Evolutionary conservation across 345 rosid species (phyloP).

Genomic region (Odontarrhena argentea): DNA sequence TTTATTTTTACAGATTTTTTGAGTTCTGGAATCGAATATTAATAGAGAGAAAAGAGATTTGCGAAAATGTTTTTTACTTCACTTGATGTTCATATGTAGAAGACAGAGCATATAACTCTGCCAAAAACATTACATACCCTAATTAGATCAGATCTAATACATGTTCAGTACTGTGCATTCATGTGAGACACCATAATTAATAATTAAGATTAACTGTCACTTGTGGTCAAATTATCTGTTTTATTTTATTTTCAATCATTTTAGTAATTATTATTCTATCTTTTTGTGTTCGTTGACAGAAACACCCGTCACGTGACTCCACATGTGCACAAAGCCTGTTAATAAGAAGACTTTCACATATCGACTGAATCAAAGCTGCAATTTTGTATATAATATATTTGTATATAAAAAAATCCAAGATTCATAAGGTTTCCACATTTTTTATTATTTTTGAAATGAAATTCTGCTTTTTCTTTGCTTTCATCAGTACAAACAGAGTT

Average conservation of each 20-base stretch:
- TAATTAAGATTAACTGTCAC: slow-evolving; percentile 11
- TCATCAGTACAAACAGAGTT: background rate
- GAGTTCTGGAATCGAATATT: too few species aligned
- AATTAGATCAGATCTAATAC: slow-evolving; percentile 28
- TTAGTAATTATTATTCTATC: background rate
- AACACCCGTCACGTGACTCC: slow-evolving; percentile 34
- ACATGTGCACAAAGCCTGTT: slow-evolving; percentile 14
- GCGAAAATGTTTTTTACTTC: background rate
- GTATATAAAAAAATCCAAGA: too few species aligned
- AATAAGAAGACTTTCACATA: background rate
- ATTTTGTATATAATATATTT: too few species aligned
- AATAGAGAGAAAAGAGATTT: background rate
- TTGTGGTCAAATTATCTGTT: slow-evolving; percentile 19
- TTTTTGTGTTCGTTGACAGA: background rate
- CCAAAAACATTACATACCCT: slow-evolving; percentile 11
- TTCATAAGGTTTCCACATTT: background rate
- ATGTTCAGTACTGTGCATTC: slow-evolving; percentile 20
- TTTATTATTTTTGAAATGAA: too few species aligned
- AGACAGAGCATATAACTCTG: background rate
- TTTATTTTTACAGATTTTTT: too few species aligned
- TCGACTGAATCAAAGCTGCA: background rate
- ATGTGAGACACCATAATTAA: slow-evolving; percentile 13
- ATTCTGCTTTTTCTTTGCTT: too few species aligned
- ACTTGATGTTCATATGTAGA: background rate
- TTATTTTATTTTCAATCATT: background rate